phyloP scores from a whole-genome alignment of 2,329 filamentous ascomycete genomes.

The Sporothrix humicola region DNA sequence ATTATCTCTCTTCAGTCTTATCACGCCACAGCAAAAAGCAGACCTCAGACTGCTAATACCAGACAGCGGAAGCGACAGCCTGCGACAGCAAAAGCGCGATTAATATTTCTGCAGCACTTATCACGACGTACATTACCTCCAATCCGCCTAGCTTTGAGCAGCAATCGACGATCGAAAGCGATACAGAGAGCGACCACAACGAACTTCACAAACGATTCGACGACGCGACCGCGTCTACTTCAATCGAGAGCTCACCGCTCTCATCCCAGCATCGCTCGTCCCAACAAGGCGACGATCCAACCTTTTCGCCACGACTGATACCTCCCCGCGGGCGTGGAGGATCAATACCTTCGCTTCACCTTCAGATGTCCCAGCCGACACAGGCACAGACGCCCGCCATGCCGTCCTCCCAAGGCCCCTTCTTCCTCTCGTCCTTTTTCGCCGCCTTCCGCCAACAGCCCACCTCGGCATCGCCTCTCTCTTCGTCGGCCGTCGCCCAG shows the following conservation, averaged over 20 bases:
- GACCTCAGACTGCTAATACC: background rate
- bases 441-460: slow-evolving; percentile 60
- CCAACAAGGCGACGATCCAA: background rate
- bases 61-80: no score
- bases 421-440: slow-evolving; percentile 63
- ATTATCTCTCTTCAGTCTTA: slow-evolving; percentile 11
- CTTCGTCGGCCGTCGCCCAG: slow-evolving; percentile 40
- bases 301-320: background rate
- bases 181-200: no score
- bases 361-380: background rate
- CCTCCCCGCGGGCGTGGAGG: slow-evolving; percentile 24
- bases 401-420: slow-evolving; percentile 58
- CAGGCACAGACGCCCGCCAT: slow-evolving; percentile 43
- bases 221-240: no score
- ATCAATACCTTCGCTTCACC: background rate
- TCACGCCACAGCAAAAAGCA: background rate
- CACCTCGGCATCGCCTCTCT: slow-evolving; percentile 39
- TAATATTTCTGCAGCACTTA: no score
- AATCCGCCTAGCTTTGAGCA: no score
- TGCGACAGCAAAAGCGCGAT: no score
- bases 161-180: no score
- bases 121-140: no score
- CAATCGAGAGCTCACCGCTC: background rate
- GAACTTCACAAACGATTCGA: no score
- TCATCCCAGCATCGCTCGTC: no score